Evolutionary conservation across 1,139 yeast species (phyloP).

Genomic region (Kurtzmaniella natalensis): DNA sequence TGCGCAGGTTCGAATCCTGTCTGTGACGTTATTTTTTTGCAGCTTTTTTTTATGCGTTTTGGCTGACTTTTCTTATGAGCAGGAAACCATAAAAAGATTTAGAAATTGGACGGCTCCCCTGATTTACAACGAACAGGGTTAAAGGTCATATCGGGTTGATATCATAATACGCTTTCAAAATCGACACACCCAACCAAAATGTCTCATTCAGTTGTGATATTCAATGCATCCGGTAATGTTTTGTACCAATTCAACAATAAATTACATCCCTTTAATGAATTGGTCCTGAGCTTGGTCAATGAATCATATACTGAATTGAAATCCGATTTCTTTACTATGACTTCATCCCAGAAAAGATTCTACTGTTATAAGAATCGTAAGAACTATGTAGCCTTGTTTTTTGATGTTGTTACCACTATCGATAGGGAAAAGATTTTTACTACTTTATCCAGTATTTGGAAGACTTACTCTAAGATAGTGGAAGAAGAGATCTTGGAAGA

Average conservation of each 20-base stretch:
- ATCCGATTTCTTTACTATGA: constrained; percentile 30
- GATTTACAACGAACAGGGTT: too few species aligned
- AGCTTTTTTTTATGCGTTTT: too few species aligned
- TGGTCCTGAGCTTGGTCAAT: constrained; percentile 34
- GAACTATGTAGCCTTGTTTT: constrained; percentile 35
- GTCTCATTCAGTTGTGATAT: constrained; percentile 35
- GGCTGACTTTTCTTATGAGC: too few species aligned
- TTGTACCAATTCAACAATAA: constrained; percentile 36
- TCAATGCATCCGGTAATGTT: constrained; percentile 34
- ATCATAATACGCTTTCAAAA: too few species aligned
- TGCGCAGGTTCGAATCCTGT: constrained; percentile 91
- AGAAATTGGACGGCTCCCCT: too few species aligned
- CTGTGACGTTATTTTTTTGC: constrained; percentile 59
- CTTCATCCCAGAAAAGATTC: constrained; percentile 32
- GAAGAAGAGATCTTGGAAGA: constrained; percentile 23
- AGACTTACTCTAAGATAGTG: constrained; percentile 26
- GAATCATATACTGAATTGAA: constrained; percentile 33
- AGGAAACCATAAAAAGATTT: too few species aligned
- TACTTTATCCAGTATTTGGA: constrained; percentile 31
- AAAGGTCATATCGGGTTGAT: too few species aligned
- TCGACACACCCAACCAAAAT: constrained; percentile 9
- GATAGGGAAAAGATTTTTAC: constrained; percentile 37
- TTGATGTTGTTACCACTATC: constrained; percentile 38
- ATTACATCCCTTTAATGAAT: constrained; percentile 39
- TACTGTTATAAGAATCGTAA: constrained; percentile 27